Evolutionary conservation across 352 stramenopile genomes (phyloP).

Genomic region (Globisporangium lucens): DNA sequence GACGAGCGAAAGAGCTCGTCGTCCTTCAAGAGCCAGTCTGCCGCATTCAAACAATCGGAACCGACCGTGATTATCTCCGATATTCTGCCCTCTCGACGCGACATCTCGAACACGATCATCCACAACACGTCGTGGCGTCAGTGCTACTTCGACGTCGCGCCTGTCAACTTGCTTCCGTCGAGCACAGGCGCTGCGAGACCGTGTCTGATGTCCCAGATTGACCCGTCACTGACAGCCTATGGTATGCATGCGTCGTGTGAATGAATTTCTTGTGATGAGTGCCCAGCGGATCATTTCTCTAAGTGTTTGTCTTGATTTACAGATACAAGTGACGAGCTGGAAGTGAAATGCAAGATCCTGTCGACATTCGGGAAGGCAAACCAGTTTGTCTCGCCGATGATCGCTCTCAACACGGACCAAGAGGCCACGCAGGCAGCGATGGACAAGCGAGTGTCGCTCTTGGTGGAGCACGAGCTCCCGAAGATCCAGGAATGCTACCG

Average conservation of each 20-base stretch:
- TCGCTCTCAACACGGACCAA: slow-evolving; percentile 13
- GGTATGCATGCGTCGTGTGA: slow-evolving; percentile 21
- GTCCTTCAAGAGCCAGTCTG: slow-evolving; percentile 6
- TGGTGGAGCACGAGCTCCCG: slow-evolving; percentile 44
- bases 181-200: slow-evolving; percentile 10
- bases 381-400: slow-evolving; percentile 24
- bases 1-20: slow-evolving; percentile 15
- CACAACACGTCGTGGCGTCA: slow-evolving; percentile 44
- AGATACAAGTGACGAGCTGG: slow-evolving; percentile 48
- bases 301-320: neutral
- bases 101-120: slow-evolving; percentile 38
- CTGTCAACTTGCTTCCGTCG: slow-evolving; percentile 32
- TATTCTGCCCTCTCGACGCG: slow-evolving; percentile 27
- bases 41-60: slow-evolving; percentile 17
- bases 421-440: slow-evolving; percentile 39
- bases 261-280: neutral
- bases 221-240: slow-evolving; percentile 36
- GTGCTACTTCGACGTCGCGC: slow-evolving; percentile 34
- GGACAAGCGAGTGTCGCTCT: slow-evolving; percentile 35
- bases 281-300: neutral
- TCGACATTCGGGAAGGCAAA: slow-evolving; percentile 41
- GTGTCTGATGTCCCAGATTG: slow-evolving; percentile 25
- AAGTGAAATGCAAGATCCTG: slow-evolving; percentile 44
- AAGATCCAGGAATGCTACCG: slow-evolving; percentile 47
- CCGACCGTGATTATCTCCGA: slow-evolving; percentile 24